Conservation (phyloP, 768 basidiomycete species). For the Pleurotus cornucopiae region DNA sequence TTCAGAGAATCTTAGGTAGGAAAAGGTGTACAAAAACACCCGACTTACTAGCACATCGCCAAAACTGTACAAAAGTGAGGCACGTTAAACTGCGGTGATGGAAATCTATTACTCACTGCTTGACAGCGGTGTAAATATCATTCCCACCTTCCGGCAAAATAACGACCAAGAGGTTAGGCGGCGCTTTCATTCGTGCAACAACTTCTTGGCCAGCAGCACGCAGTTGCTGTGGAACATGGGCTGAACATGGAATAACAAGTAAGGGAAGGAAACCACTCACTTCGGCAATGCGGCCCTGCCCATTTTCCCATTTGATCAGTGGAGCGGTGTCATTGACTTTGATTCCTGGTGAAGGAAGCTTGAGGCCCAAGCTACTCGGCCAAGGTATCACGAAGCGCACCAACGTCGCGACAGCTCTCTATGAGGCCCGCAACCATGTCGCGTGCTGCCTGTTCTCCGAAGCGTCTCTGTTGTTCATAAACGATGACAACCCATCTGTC, state of each 20-base stretch:
- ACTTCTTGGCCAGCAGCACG: slow-evolving; percentile 46
- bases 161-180: slow-evolving; percentile 53
- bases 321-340: slow-evolving; percentile 39
- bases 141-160: slow-evolving; percentile 72
- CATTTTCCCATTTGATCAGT: slow-evolving; percentile 50
- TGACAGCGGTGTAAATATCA: slow-evolving; percentile 73
- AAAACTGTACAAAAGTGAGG: slow-evolving; percentile 41
- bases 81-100: neutral
- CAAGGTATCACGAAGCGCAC: slow-evolving; percentile 34
- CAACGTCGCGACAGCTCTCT: slow-evolving; percentile 48
- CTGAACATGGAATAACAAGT: neutral
- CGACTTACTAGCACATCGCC: slow-evolving; percentile 40
- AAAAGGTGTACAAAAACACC: neutral
- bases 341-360: slow-evolving; percentile 47
- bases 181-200: slow-evolving; percentile 29
- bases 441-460: slow-evolving; percentile 40
- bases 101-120: slow-evolving; percentile 52
- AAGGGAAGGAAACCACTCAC: neutral
- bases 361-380: neutral
- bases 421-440: slow-evolving; percentile 56
- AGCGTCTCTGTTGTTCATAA: slow-evolving; percentile 60
- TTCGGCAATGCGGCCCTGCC: slow-evolving; percentile 50
- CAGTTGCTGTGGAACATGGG: slow-evolving; percentile 29
- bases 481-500: slow-evolving; percentile 60
- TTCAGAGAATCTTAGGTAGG: slow-evolving; percentile 17